Percentiles rank a stretch among this genome's conserved stretches.
Evolutionary conservation across 2,329 filamentous ascomycete genomes (phyloP).

Genomic region (Xylaria sp.): DNA sequence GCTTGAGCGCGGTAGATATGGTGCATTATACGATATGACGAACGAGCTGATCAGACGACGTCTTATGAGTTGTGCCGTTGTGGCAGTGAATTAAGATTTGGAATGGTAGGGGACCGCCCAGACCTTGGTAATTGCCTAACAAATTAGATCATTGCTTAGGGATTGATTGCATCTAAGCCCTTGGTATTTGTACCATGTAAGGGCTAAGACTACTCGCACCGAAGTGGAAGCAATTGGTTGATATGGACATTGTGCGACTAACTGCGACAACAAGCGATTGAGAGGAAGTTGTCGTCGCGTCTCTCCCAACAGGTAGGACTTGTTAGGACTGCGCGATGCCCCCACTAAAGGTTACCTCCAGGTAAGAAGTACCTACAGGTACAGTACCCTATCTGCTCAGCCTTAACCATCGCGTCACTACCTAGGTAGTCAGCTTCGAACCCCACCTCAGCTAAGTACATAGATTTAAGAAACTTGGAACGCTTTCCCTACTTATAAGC

Average conservation of each 20-base stretch:
- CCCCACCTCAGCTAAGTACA: no score
- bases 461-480: no score
- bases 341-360: no score
- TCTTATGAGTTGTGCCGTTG: not conserved
- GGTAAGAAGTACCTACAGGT: no score
- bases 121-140: constrained; percentile 16
- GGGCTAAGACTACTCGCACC: not conserved
- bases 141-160: not conserved
- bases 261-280: not conserved
- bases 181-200: not conserved
- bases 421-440: no score
- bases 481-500: no score
- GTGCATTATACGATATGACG: not conserved
- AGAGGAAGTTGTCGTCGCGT: not conserved
- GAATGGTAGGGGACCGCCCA: constrained; percentile 29
- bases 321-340: no score
- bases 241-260: not conserved
- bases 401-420: not conserved
- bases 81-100: constrained; percentile 35
- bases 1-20: not conserved
- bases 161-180: not conserved
- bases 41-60: not conserved
- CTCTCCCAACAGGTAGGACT: not conserved
- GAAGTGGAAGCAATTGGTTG: not conserved
- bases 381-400: not conserved